phyloP scores from a whole-genome alignment of 805 yeast species.

The Pichia pseudocactophila region DNA sequence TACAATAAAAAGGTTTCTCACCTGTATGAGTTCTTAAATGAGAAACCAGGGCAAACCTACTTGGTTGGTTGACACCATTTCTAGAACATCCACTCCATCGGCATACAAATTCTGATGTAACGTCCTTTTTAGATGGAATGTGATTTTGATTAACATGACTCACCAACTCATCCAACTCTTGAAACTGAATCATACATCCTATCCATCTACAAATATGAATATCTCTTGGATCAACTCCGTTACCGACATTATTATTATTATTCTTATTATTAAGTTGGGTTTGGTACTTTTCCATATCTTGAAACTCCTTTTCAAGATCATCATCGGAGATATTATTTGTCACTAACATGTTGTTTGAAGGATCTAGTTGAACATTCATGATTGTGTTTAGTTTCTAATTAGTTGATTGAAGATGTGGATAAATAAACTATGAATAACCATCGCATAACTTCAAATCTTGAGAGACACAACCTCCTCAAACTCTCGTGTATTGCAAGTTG shows the following conservation, averaged over 20 bases:
- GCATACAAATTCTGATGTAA: constrained; percentile 36
- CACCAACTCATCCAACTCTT: constrained; percentile 31
- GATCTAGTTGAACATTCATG: constrained; percentile 8
- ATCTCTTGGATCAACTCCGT: constrained; percentile 5
- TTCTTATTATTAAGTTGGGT: constrained; percentile 8
- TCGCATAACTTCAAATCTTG: too few relatives aligned
- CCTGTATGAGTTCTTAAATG: constrained; percentile 62
- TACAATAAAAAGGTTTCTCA: constrained; percentile 57
- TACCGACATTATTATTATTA: constrained; percentile 13
- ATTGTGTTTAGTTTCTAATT: too few relatives aligned
- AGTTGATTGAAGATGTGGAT: too few relatives aligned
- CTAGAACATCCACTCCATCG: constrained; percentile 54
- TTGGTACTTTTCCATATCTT: constrained; percentile 15
- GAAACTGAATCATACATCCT: constrained; percentile 25
- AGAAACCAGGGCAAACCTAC: constrained; percentile 48
- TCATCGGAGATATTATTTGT: constrained; percentile 11
- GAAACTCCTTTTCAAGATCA: constrained; percentile 18
- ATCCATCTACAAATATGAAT: constrained; percentile 30
- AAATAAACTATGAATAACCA: too few relatives aligned
- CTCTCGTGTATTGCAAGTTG: too few relatives aligned
- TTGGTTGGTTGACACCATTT: constrained; percentile 42
- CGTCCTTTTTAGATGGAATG: constrained; percentile 19
- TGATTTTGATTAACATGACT: constrained; percentile 34
- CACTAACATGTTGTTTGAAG: constrained; percentile 1
- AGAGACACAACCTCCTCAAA: too few relatives aligned